These are phyloP conservation scores for Phalaenopsis hybrid DNA, from an alignment of 116 monocot genomes.

Conservation along the genomic window DNA sequence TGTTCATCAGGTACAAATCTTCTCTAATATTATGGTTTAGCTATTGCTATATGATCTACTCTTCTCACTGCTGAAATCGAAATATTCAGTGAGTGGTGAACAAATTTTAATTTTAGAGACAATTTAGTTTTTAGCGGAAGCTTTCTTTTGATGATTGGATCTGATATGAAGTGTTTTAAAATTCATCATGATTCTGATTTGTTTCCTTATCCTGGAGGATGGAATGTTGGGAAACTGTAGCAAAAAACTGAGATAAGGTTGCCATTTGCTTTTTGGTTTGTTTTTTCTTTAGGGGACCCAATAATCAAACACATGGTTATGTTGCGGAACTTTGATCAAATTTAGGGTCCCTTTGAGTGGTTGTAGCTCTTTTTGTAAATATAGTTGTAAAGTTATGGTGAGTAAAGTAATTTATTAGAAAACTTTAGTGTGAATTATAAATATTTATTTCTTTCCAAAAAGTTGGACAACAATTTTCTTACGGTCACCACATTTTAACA, in stretches of 20 bases:
- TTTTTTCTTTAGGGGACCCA: neutral
- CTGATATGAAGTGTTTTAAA: neutral
- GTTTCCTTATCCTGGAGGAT: neutral
- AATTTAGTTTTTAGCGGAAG: neutral
- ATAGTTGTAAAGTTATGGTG: too few relatives aligned
- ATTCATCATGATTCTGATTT: neutral
- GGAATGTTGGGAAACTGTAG: neutral
- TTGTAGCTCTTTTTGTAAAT: too few relatives aligned
- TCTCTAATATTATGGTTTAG: neutral
- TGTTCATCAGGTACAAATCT: neutral
- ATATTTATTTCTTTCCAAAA: too few relatives aligned
- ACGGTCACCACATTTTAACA: too few relatives aligned
- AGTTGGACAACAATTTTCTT: too few relatives aligned
- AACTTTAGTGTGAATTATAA: too few relatives aligned
- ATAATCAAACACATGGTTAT: neutral
- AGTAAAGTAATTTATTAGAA: too few relatives aligned
- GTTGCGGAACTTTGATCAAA: too few relatives aligned
- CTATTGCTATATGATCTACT: neutral
- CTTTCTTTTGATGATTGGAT: neutral
- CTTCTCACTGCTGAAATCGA: neutral
- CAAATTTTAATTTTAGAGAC: neutral
- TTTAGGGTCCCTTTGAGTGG: too few relatives aligned
- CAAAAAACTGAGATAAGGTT: neutral
- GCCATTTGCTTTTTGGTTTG: neutral
- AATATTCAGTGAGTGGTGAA: neutral